Evolutionary conservation across 2,329 filamentous ascomycete genomes (phyloP), one percentile per base, ranked within the genome.

Genomic region (Ustulina deusta): DNA sequence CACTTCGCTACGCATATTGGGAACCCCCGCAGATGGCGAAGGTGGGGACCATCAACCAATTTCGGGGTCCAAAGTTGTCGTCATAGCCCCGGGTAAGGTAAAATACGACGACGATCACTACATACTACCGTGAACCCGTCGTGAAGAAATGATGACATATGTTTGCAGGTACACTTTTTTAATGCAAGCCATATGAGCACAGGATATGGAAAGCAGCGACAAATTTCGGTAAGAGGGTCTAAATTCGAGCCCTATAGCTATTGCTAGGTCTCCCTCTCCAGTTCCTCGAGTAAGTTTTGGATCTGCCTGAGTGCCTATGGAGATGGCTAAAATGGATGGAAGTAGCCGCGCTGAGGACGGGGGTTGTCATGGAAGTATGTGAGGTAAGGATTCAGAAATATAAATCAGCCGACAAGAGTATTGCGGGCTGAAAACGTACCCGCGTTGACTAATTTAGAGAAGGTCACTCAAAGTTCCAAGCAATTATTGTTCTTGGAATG

Each of bases 11-110:
- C 27, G 15, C 25, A 15, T 49, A 6, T 29, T 49, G 22, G 44
- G 22, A 48, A 1, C 17, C 22, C 22, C 44, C 44, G 22, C 44
- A 48, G 44, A 48, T 48, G 27, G 48, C 48, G 48, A 51, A 32
- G 48, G 48, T 51, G 48, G 48, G 48, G 48, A 27, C 48, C 48
- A 51, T 13, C 20, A 25, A 25, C 10, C n/a, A 36, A 36, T 61
- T 61, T 56, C n/a, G 63, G 49, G 58, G 36, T 61, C 42, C 51
- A 56, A 57, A 44, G 17, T 32, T 58, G 64, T 66, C 58, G 64
- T 62, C 64, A 66, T 66, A 57, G 34, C 15, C 4, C 20, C 11
- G 11, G 6, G 52, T 40, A 32, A 32, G 22, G 22, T 15, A 27
- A 15, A 25, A 46, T 46, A 46, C 42, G 13, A 25, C n/a, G 42